Evolutionary conservation across 768 basidiomycete species (phyloP).

Genomic region (Terana coerulea): DNA sequence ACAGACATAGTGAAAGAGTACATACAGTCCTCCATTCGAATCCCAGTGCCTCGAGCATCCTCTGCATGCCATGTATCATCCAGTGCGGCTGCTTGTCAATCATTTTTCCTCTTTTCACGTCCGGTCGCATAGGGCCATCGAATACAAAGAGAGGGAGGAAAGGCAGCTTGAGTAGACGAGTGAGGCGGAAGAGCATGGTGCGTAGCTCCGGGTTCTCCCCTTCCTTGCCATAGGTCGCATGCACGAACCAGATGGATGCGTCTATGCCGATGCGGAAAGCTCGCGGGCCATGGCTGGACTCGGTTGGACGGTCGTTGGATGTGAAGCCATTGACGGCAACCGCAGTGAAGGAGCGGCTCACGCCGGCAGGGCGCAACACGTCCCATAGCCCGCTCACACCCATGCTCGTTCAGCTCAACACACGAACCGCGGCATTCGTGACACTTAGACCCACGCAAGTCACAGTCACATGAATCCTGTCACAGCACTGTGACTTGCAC

Average conservation of each 20-base stretch:
- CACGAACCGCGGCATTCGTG: too few relatives aligned
- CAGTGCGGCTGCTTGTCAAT: slow-evolving; percentile 60
- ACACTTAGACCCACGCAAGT: too few relatives aligned
- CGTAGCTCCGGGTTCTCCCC: slow-evolving; percentile 87
- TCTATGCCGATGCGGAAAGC: slow-evolving; percentile 87
- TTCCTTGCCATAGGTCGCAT: slow-evolving; percentile 67
- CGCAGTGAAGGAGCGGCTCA: slow-evolving; percentile 71
- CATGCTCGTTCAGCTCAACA: too few relatives aligned
- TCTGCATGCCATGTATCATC: slow-evolving; percentile 73
- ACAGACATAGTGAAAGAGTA: slow-evolving; percentile 26
- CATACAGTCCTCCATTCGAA: slow-evolving; percentile 71
- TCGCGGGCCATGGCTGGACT: slow-evolving; percentile 46
- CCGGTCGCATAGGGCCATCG: slow-evolving; percentile 83
- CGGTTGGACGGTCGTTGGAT: slow-evolving; percentile 36
- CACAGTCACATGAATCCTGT: too few relatives aligned
- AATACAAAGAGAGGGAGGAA: slow-evolving; percentile 90
- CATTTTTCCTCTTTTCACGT: slow-evolving; percentile 73
- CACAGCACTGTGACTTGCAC: too few relatives aligned
- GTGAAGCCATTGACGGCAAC: slow-evolving; percentile 78
- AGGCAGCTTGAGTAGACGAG: slow-evolving; percentile 67
- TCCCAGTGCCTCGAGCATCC: slow-evolving; percentile 74
- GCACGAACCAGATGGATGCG: slow-evolving; percentile 79
- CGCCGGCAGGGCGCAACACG: slow-evolving; percentile 70
- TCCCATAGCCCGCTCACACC: slow-evolving; percentile 20
- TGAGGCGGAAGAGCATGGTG: slow-evolving; percentile 83